A percentile compares a stretch with the other conserved stretches of the same genome.
phyloP scores from a whole-genome alignment of 169 alveolate genomes.

The Eimeria sp. region DNA sequence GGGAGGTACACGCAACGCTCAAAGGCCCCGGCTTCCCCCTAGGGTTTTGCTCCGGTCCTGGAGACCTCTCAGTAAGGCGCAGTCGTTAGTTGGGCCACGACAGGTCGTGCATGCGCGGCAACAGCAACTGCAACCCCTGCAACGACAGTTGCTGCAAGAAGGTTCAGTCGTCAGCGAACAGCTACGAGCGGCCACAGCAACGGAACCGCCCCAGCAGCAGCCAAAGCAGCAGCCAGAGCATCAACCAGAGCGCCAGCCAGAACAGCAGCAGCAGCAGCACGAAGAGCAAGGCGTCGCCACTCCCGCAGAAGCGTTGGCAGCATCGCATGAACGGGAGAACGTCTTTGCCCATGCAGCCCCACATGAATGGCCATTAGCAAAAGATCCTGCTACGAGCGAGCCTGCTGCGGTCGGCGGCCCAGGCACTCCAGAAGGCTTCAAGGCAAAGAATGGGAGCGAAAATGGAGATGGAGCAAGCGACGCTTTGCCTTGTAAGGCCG shows the following conservation, averaged over 20 bases:
- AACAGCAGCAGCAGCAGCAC: background rate
- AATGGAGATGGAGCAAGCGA: background rate
- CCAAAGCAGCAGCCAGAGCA: no score
- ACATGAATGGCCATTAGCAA: background rate
- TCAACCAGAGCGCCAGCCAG: background rate
- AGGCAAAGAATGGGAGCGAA: background rate
- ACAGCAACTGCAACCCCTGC: slow-evolving; percentile 32
- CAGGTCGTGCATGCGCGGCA: slow-evolving; percentile 31
- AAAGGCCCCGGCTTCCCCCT: slow-evolving; percentile 61
- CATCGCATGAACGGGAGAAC: background rate
- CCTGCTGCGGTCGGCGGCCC: slow-evolving; percentile 1
- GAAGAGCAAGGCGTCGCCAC: background rate
- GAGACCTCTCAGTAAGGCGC: slow-evolving; percentile 61
- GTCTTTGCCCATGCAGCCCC: background rate
- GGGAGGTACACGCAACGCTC: slow-evolving; percentile 18
- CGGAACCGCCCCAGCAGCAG: slow-evolving; percentile 28
- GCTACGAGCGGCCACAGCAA: background rate
- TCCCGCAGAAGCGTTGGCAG: background rate
- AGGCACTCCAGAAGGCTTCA: background rate
- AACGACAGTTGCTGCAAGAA: slow-evolving; percentile 23
- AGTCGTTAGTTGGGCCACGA: slow-evolving; percentile 11
- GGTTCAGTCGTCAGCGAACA: slow-evolving; percentile 11
- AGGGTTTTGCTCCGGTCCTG: slow-evolving; percentile 45
- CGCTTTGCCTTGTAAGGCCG: background rate
- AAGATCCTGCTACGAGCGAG: background rate